Conservation (phyloP, 345 rosid species). For the Toxicodendron radicans region DNA sequence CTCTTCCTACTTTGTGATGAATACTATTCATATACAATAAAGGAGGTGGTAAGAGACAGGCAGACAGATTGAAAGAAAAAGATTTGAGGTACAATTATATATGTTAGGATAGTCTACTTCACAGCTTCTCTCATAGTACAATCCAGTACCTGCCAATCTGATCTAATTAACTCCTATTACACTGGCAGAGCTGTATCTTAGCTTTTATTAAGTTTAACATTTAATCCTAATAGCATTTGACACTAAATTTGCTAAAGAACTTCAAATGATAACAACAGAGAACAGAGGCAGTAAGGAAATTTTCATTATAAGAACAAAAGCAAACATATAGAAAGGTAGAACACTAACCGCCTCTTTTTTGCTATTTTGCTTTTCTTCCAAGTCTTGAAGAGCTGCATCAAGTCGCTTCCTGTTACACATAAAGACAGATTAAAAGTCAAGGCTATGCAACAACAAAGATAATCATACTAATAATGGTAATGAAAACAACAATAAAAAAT, state of each 20-base stretch:
- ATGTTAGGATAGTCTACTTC: neutral
- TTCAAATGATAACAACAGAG: neutral
- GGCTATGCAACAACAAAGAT: neutral
- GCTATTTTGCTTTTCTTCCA: slow-evolving; percentile 91
- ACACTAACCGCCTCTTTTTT: slow-evolving; percentile 77
- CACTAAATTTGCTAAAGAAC: neutral
- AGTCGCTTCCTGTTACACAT: slow-evolving; percentile 74
- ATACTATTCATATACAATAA: neutral
- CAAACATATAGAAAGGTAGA: neutral
- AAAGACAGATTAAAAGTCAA: slow-evolving; percentile 11
- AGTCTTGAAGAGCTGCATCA: slow-evolving; percentile 81
- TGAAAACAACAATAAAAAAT: neutral
- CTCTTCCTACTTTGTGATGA: neutral
- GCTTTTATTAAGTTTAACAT: neutral
- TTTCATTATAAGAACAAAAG: neutral
- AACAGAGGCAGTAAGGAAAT: neutral
- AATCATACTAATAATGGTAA: neutral
- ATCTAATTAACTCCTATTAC: neutral
- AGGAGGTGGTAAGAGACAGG: neutral
- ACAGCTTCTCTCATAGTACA: neutral
- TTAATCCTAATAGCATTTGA: neutral
- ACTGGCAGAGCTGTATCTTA: neutral
- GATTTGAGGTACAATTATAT: neutral
- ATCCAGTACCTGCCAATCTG: neutral
- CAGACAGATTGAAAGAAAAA: neutral